phyloP scores from a whole-genome alignment of 257 asterid species.

The Solanum pennellii region DNA sequence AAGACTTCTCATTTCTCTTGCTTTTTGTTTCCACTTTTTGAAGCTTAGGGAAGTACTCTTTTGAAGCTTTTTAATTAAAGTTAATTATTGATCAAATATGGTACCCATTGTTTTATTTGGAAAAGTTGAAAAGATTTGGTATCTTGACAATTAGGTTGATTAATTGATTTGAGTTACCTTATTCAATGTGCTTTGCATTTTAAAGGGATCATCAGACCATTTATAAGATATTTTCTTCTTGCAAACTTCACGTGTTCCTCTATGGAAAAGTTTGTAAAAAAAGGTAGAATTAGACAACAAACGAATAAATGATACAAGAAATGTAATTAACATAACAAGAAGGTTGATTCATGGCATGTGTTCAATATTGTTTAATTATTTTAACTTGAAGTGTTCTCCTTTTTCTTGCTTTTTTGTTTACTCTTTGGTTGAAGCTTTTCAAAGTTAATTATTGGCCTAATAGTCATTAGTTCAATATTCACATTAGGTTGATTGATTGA shows the following conservation, averaged over 20 bases:
- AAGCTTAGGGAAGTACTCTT: background rate
- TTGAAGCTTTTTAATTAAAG: background rate
- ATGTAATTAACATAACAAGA: background rate
- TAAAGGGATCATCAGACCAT: background rate
- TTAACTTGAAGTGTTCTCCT: background rate
- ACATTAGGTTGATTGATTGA: background rate
- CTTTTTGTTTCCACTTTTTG: background rate
- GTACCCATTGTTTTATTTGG: background rate
- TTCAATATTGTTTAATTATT: background rate
- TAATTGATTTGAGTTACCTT: background rate
- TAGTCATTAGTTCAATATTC: background rate
- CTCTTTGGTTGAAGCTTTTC: background rate
- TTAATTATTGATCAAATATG: background rate
- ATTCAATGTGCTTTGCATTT: background rate
- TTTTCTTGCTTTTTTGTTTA: background rate
- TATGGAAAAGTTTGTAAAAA: no score
- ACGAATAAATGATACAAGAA: background rate
- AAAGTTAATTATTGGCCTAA: background rate
- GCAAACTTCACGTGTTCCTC: background rate
- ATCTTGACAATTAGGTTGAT: background rate
- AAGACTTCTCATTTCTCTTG: background rate
- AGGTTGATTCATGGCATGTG: background rate
- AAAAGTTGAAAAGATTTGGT: background rate
- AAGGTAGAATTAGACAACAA: no score
- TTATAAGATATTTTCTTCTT: background rate